Evolutionary conservation across 257 asterid genomes (phyloP).

Genomic region (Parsonsia alboflavescens): DNA sequence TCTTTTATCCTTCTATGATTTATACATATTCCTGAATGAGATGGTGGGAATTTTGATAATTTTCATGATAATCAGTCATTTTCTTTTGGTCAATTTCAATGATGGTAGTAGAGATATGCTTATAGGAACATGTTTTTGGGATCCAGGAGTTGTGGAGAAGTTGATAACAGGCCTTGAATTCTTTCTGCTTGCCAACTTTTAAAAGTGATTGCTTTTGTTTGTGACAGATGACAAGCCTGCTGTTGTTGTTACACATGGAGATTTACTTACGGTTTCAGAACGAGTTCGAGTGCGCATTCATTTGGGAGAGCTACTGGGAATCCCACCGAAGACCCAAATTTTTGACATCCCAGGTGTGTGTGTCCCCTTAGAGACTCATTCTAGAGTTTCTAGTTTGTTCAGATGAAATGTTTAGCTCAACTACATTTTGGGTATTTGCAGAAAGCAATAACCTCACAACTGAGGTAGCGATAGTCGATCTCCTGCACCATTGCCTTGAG

Average conservation of each 20-base stretch:
- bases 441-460: conserved; percentile 45
- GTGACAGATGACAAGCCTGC: conserved; percentile 80
- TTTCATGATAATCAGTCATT: not conserved
- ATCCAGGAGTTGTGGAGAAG: not conserved
- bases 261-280: conserved; percentile 54
- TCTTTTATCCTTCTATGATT: not conserved
- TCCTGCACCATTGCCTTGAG: conserved; percentile 59
- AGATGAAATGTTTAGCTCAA: not conserved
- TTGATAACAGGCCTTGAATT: not conserved
- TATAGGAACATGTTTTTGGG: not conserved
- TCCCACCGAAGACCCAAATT: conserved; percentile 62
- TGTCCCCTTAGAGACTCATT: not conserved
- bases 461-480: conserved; percentile 40
- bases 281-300: conserved; percentile 51
- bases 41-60: not conserved
- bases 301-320: conserved; percentile 63
- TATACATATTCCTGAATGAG: not conserved
- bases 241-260: conserved; percentile 86
- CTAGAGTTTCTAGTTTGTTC: not conserved
- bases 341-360: conserved; percentile 89
- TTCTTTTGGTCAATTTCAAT: not conserved
- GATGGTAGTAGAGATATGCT: not conserved
- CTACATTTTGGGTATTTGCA: conserved; percentile 25
- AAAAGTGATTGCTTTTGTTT: not conserved
- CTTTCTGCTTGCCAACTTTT: conserved; percentile 7